Percentiles rank a stretch among this genome's conserved stretches.
These are phyloP conservation scores for Tricholoma terreum DNA, from an alignment of 768 basidiomycete species.

Conservation along the genomic window DNA sequence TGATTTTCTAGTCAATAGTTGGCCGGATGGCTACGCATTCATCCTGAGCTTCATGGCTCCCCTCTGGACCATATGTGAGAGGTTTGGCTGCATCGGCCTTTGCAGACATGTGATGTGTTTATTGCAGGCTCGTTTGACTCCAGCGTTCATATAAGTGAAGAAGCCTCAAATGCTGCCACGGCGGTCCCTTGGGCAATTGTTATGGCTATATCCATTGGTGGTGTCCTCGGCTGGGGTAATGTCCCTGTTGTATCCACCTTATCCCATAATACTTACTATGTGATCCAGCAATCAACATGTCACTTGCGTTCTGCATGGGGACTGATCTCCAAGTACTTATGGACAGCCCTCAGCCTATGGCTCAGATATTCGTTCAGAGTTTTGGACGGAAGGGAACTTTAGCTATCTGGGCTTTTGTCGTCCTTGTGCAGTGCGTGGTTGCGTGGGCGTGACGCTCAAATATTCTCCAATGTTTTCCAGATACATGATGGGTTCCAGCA, in stretches of 20 bases:
- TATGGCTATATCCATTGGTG: slow-evolving; percentile 51
- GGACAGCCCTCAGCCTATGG: slow-evolving; percentile 55
- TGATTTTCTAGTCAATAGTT: slow-evolving; percentile 44
- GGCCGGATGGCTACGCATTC: slow-evolving; percentile 59
- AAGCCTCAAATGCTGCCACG: slow-evolving; percentile 64
- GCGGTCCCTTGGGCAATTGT: slow-evolving; percentile 74
- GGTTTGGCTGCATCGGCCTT: neutral
- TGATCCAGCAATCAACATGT: slow-evolving; percentile 51
- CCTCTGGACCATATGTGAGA: slow-evolving; percentile 42
- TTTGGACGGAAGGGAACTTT: slow-evolving; percentile 40
- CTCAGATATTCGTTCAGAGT: slow-evolving; percentile 52
- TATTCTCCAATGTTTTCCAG: slow-evolving; percentile 19
- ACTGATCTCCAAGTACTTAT: slow-evolving; percentile 42
- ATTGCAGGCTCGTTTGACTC: slow-evolving; percentile 45
- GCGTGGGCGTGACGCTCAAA: neutral
- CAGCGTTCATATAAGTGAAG: slow-evolving; percentile 68
- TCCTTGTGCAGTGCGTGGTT: slow-evolving; percentile 35
- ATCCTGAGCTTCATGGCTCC: slow-evolving; percentile 41
- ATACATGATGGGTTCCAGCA: slow-evolving; percentile 60
- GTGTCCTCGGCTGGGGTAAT: slow-evolving; percentile 64
- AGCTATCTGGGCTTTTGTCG: slow-evolving; percentile 37
- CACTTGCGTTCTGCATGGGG: slow-evolving; percentile 65
- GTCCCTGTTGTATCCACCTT: slow-evolving; percentile 14
- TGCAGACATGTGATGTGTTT: neutral
- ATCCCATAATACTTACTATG: neutral